A percentile compares a stretch with the other conserved stretches of the same genome.
Evolutionary conservation across 768 basidiomycete genomes (phyloP).

Genomic region (Lactarius sp.): DNA sequence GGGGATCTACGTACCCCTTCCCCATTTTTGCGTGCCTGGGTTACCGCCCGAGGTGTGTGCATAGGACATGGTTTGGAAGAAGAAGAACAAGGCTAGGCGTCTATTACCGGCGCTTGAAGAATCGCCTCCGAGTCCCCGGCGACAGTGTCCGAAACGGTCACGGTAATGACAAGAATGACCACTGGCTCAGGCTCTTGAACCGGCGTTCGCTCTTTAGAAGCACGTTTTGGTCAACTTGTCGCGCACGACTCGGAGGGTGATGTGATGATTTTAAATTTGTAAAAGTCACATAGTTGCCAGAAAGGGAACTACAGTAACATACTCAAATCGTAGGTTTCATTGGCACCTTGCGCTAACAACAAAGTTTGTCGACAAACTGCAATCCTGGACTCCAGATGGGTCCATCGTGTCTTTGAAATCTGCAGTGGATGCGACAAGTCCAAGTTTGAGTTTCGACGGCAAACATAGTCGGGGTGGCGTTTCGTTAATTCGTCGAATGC

Average conservation of each 20-base stretch:
- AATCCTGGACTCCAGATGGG: not conserved
- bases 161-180: not conserved
- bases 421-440: not conserved
- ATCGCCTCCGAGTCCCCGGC: conserved; percentile 6
- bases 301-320: no score
- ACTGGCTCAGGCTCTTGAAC: not conserved
- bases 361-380: no score
- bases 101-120: conserved; percentile 15
- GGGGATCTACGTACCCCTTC: conserved; percentile 20
- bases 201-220: no score
- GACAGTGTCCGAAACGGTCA: not conserved
- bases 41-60: conserved; percentile 15
- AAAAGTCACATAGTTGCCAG: no score
- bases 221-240: no score
- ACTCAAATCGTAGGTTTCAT: no score
- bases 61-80: conserved; percentile 23
- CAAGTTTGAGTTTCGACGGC: not conserved
- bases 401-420: not conserved
- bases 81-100: conserved; percentile 17
- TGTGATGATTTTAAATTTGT: no score
- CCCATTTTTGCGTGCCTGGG: conserved; percentile 25
- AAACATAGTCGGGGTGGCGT: conserved; percentile 1
- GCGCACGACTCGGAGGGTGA: no score
- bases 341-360: no score
- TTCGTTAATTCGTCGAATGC: conserved; percentile 16